Evolutionary conservation across 2,329 filamentous ascomycete species (phyloP).

Genomic region (Penicillium sumatraense): DNA sequence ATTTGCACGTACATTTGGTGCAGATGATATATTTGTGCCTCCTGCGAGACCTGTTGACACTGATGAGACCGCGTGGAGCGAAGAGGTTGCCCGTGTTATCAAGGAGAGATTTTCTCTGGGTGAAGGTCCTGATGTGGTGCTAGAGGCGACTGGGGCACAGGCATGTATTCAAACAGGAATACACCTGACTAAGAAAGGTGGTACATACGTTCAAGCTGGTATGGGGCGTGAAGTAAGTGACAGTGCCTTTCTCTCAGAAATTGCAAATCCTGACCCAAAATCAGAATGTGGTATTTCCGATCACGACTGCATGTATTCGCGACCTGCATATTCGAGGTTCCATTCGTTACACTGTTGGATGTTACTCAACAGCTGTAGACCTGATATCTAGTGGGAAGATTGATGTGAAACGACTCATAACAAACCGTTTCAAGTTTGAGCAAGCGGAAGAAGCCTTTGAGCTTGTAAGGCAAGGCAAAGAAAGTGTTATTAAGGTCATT

Average conservation of each 20-base stretch:
- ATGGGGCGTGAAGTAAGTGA: conserved; percentile 51
- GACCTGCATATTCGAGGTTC: conserved; percentile 56
- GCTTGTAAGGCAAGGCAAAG: conserved; percentile 45
- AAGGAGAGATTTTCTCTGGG: conserved; percentile 44
- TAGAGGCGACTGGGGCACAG: conserved; percentile 56
- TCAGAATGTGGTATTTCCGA: conserved; percentile 56
- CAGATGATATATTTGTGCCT: conserved; percentile 50
- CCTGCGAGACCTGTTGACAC: conserved; percentile 29
- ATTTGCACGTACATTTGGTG: conserved; percentile 52
- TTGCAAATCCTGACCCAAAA: background rate
- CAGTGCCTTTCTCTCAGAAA: background rate
- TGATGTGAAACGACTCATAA: conserved; percentile 45
- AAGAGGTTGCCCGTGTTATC: conserved; percentile 46
- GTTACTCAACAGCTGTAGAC: conserved; percentile 55
- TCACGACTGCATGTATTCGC: conserved; percentile 54
- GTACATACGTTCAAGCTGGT: conserved; percentile 57
- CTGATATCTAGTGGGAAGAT: conserved; percentile 55
- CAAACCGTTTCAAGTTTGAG: conserved; percentile 49
- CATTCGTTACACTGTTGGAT: conserved; percentile 57
- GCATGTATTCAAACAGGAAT: conserved; percentile 55
- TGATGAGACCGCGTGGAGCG: conserved; percentile 45
- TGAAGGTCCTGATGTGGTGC: conserved; percentile 55
- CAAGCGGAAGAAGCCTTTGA: conserved; percentile 56
- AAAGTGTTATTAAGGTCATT: conserved; percentile 49
- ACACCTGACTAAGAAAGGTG: conserved; percentile 51